Evolutionary conservation across 1,284 basidiomycete genomes (phyloP).

Genomic region (Polyporus tsugae): DNA sequence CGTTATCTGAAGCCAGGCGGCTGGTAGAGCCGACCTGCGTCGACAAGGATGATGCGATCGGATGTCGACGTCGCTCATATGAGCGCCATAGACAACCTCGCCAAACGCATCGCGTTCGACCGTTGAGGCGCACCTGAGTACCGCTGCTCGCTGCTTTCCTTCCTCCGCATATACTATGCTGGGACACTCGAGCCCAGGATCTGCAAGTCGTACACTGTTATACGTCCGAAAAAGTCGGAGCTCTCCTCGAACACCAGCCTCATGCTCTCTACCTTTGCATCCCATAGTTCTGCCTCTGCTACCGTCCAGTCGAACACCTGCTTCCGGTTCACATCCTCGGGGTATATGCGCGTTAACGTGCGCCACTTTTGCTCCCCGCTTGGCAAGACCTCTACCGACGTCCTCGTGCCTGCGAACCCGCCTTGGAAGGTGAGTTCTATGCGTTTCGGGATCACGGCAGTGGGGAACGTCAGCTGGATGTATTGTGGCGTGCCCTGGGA

Average conservation of each 20-base stretch:
- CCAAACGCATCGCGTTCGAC: background rate
- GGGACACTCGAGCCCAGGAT: slow-evolving; percentile 39
- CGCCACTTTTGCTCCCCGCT: slow-evolving; percentile 51
- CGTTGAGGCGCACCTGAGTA: background rate
- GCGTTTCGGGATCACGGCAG: slow-evolving; percentile 59
- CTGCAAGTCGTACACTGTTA: slow-evolving; percentile 74
- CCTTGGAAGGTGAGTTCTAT: slow-evolving; percentile 82
- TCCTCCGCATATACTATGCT: background rate
- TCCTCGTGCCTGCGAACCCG: slow-evolving; percentile 79
- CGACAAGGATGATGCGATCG: background rate
- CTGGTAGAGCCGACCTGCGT: background rate
- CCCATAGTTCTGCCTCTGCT: slow-evolving; percentile 21
- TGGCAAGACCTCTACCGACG: slow-evolving; percentile 54
- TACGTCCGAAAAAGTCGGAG: slow-evolving; percentile 81
- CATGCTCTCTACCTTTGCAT: slow-evolving; percentile 52
- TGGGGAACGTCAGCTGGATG: slow-evolving; percentile 68
- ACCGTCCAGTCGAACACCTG: slow-evolving; percentile 66
- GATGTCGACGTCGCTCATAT: background rate
- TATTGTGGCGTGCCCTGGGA: slow-evolving; percentile 76
- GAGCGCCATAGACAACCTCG: background rate
- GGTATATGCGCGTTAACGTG: slow-evolving; percentile 63
- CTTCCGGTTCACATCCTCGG: slow-evolving; percentile 77
- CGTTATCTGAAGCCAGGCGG: background rate
- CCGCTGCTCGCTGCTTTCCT: background rate
- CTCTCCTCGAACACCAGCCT: slow-evolving; percentile 79